Conservation (phyloP, 495 filamentous ascomycete genomes). For the Aspergillus steynii region DNA sequence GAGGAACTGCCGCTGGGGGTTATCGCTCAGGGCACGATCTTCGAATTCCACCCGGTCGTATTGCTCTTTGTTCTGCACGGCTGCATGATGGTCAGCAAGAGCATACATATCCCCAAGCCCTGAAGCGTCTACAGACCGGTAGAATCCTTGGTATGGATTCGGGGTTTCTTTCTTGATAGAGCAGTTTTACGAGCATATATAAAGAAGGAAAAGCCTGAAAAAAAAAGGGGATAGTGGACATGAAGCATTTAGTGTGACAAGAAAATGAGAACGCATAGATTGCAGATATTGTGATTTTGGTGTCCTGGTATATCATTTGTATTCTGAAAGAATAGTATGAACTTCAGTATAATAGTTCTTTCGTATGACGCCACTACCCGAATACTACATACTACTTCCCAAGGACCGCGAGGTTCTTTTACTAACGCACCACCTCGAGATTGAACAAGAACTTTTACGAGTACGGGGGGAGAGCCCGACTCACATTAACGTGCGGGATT, state of each 20-base stretch:
- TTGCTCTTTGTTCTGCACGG: constrained; percentile 81
- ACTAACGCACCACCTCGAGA: too few relatives aligned
- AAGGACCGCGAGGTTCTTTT: too few relatives aligned
- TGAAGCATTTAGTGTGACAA: constrained; percentile 18
- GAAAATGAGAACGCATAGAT: constrained; percentile 21
- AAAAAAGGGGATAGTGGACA: constrained; percentile 13
- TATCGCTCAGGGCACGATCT: constrained; percentile 59
- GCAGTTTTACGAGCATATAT: constrained; percentile 24
- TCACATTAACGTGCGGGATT: too few relatives aligned
- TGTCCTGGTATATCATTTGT: background rate
- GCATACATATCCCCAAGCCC: constrained; percentile 94
- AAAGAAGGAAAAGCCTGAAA: constrained; percentile 8
- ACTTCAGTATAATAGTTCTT: too few relatives aligned
- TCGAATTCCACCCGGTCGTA: constrained; percentile 88
- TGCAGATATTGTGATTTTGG: constrained; percentile 17
- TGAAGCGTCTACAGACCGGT: constrained; percentile 34
- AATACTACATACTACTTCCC: too few relatives aligned
- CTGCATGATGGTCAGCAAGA: constrained; percentile 91
- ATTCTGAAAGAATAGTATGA: too few relatives aligned
- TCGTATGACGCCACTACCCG: too few relatives aligned
- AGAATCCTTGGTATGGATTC: constrained; percentile 7
- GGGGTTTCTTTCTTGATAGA: constrained; percentile 18
- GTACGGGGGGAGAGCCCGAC: too few relatives aligned
- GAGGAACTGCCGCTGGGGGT: constrained; percentile 73
- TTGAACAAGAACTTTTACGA: too few relatives aligned